Percentiles rank a stretch among this genome's conserved stretches.
These are phyloP conservation scores for Eimeria sp. DNA, from an alignment of 169 alveolate species.

Conservation along the genomic window DNA sequence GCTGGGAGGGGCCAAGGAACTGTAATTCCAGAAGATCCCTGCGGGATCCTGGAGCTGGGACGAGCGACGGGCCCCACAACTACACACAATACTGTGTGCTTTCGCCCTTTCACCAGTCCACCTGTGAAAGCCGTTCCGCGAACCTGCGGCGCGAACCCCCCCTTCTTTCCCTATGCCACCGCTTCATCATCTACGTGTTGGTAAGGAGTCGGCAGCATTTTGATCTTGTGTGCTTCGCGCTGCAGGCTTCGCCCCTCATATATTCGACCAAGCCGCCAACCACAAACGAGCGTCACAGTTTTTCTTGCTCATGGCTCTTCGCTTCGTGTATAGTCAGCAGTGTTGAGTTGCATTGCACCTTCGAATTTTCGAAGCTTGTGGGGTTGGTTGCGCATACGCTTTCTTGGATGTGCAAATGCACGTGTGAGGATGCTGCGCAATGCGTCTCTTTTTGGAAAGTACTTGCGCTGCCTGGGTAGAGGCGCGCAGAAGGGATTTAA, in stretches of 20 bases:
- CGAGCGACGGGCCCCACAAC: not conserved
- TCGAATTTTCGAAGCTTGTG: not conserved
- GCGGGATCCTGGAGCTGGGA: not conserved
- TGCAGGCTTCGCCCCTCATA: not conserved
- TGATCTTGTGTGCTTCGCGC: not conserved
- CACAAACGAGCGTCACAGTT: not conserved
- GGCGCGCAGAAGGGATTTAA: constrained; percentile 85
- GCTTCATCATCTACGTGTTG: not conserved
- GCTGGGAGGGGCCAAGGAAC: not conserved
- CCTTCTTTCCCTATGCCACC: not conserved
- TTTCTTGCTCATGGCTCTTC: not conserved
- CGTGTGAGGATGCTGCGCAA: constrained; percentile 80
- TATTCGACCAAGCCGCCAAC: no score
- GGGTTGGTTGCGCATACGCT: not conserved
- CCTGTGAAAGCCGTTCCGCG: not conserved
- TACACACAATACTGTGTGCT: not conserved
- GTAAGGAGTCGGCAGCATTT: not conserved
- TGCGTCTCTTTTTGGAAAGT: constrained; percentile 82
- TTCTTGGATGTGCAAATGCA: not conserved
- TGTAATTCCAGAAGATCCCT: not conserved
- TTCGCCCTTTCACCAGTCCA: not conserved
- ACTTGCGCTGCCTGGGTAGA: constrained; percentile 78
- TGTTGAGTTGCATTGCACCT: not conserved
- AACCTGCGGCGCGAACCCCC: not conserved
- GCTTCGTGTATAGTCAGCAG: not conserved